A percentile compares a stretch with the other conserved stretches of the same genome.
Conservation (phyloP, 495 filamentous ascomycete species). For the Podospora appendiculata region DNA sequence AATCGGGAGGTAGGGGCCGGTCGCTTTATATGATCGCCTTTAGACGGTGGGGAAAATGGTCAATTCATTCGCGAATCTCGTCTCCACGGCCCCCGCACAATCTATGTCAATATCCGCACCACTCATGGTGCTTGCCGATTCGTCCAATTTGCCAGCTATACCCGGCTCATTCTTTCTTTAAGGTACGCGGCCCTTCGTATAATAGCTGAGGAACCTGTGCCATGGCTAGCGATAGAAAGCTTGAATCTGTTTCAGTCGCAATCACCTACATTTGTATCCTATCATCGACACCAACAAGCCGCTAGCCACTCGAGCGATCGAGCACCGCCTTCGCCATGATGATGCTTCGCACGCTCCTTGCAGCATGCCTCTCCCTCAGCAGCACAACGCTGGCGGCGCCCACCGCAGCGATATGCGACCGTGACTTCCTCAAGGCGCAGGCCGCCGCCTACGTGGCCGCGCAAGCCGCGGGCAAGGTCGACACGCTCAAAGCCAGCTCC, state of each 20-base stretch:
- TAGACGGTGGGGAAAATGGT: too few species aligned
- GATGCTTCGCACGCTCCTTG: neutral
- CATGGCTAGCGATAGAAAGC: too few species aligned
- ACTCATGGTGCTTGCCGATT: neutral
- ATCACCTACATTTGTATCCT: too few species aligned
- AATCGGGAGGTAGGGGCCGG: too few species aligned
- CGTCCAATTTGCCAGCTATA: neutral
- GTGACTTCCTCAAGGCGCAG: constrained; percentile 13
- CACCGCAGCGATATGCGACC: constrained; percentile 7
- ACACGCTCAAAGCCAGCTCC: constrained; percentile 5
- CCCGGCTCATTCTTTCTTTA: neutral
- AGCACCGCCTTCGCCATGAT: too few species aligned
- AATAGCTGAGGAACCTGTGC: too few species aligned
- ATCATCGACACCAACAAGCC: too few species aligned
- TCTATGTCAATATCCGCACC: neutral
- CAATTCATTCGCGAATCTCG: neutral
- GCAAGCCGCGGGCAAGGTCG: constrained; percentile 9
- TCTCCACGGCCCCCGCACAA: neutral
- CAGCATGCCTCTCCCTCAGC: neutral
- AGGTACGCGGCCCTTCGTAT: neutral
- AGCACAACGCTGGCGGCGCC: neutral
- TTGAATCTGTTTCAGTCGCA: too few species aligned
- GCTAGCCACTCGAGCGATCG: too few species aligned
- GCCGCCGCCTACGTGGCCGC: constrained; percentile 9
- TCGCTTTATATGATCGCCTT: too few species aligned